phyloP scores from a whole-genome alignment of 352 stramenopile species.

The Pythium utonaiense region DNA sequence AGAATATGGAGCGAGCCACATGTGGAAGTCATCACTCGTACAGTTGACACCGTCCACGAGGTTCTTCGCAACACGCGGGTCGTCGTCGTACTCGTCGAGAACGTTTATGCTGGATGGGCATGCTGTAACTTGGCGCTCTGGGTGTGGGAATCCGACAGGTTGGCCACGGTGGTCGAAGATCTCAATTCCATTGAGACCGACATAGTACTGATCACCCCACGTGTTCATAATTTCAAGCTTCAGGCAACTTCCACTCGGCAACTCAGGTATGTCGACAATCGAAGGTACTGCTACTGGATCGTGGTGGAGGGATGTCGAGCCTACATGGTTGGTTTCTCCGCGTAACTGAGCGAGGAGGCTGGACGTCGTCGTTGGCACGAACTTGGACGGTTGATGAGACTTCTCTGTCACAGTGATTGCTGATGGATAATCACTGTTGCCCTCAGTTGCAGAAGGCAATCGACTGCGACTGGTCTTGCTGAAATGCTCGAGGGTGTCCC shows the following conservation, averaged over 20 bases:
- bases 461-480: conserved; percentile 70
- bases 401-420: background rate
- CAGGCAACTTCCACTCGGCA: conserved; percentile 59
- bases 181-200: conserved; percentile 88
- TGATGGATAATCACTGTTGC: background rate
- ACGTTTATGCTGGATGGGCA: conserved; percentile 85
- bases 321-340: background rate
- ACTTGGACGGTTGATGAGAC: background rate
- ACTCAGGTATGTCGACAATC: conserved; percentile 41
- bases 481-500: conserved; percentile 80
- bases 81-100: conserved; percentile 82
- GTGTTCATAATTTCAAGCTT: conserved; percentile 81
- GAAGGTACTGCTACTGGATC: background rate
- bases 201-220: conserved; percentile 88
- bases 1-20: conserved; percentile 88
- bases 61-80: conserved; percentile 67
- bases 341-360: conserved; percentile 15
- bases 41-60: conserved; percentile 85
- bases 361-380: conserved; percentile 18
- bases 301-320: background rate
- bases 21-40: conserved; percentile 90
- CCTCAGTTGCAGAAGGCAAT: conserved; percentile 26
- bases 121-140: conserved; percentile 50
- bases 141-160: conserved; percentile 45
- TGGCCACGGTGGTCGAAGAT: conserved; percentile 75